Base-by-base conservation (phyloP, 2,329 filamentous ascomycete species). In the Calonectria hawksworthii region DNA sequence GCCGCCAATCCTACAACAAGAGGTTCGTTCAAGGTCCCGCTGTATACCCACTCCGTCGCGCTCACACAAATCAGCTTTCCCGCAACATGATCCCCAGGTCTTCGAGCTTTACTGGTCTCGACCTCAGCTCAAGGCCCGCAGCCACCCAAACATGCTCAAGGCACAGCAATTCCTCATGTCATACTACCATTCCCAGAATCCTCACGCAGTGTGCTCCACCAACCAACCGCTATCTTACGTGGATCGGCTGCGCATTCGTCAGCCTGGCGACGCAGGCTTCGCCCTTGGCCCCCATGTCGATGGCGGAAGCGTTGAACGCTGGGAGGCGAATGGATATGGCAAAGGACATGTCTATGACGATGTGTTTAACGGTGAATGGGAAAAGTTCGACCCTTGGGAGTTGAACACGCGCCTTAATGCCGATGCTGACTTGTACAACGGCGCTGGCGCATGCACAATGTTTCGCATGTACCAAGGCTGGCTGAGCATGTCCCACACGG, bases 391-490 rank as follows among this genome's bases (percentile, higher is more conserved):
- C 80, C 92, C 95, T 0, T 98, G 94, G 91, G 95, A 98, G 80
- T 92, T 92, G 0, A 92, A 90, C 75, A 90, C 91, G 10, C 90
- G 96, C 5, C 88, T 96, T 0, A 84, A 86, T 0, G 95, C 94
- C 3, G 89, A 92, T 3, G 93, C 91, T 74, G 93, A 98, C 83
- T 86, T 96, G 44, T 97, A 98, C 83, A 89, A 94, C 65, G 95
- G 96, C 0, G 90, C 95, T 0, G 96, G 96, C 0, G 93, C 94
- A 1, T 98, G 95, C 85, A 93, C 90, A 56, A 95, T 95, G 88
- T 96, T 98, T 85, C 90, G 96, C 47, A 94, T 95, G 89, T 96
- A 94, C 83, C 96, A 98, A 85, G 96, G 95, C 21, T 98, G 96
- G 96, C 85, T 98, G 66, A 91, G 91, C 74, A 93, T 98, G 89